phyloP scores from a whole-genome alignment of 305 asterid genomes.

The Andrographis paniculata region DNA sequence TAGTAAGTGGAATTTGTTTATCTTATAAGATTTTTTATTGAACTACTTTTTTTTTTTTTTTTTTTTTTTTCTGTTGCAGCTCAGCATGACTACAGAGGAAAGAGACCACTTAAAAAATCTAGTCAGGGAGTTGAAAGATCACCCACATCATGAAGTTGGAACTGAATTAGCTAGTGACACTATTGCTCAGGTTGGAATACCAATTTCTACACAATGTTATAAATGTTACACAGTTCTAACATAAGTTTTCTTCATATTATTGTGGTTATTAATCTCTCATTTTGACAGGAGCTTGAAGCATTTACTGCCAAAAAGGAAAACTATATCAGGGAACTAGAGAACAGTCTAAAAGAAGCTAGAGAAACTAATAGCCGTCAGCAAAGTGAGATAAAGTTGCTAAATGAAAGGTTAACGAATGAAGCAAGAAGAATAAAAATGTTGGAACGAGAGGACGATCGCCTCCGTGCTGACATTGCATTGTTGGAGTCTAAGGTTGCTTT shows the following conservation, averaged over 20 bases:
- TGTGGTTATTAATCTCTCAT: slow-evolving; percentile 21
- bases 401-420: slow-evolving; percentile 69
- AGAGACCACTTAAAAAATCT: slow-evolving; percentile 46
- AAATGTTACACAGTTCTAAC: slow-evolving; percentile 12
- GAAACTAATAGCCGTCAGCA: slow-evolving; percentile 50
- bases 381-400: slow-evolving; percentile 69
- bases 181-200: slow-evolving; percentile 39
- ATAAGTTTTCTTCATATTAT: slow-evolving; percentile 15
- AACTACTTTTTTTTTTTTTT: slow-evolving; percentile 20
- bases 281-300: slow-evolving; percentile 74
- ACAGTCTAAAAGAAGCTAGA: slow-evolving; percentile 49
- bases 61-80: slow-evolving; percentile 34
- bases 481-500: slow-evolving; percentile 89
- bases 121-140: slow-evolving; percentile 45
- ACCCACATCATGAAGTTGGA: slow-evolving; percentile 42
- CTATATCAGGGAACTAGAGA: slow-evolving; percentile 61
- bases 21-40: slow-evolving; percentile 19
- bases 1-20: slow-evolving; percentile 6
- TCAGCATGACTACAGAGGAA: slow-evolving; percentile 61
- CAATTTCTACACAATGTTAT: slow-evolving; percentile 8
- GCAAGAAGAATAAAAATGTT: slow-evolving; percentile 73
- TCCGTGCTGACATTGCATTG: slow-evolving; percentile 77
- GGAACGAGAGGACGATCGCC: slow-evolving; percentile 88
- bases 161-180: slow-evolving; percentile 41
- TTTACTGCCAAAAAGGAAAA: slow-evolving; percentile 66